Evolutionary conservation across 2,329 filamentous ascomycete genomes (phyloP), one percentile per base, ranked within the genome.

Genomic region (Lecanoromycetidae sp.): DNA sequence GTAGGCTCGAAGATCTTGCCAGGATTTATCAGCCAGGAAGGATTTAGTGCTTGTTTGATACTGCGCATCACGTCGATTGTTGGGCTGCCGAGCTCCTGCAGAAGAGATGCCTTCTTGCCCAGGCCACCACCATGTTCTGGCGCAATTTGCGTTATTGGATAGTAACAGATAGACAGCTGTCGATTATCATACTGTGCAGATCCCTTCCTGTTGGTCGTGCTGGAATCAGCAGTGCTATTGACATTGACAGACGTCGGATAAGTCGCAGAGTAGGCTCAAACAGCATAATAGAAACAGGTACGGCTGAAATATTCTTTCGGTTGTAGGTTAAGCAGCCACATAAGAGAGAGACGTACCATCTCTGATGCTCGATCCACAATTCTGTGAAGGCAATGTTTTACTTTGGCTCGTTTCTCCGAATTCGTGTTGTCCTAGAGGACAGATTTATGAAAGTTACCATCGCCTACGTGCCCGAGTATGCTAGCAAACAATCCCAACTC

Each of bases 371-470:
- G 77, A 55, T 83, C 76, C 17, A 94, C 86, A 87, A 95, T 94
- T 56, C 87, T 82, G 60, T 88, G 80, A 38, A 95, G 86, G 54
- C 85, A 87, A 46, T 72, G 74, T 61, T 91, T 84, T 1, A 91
- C 86, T 55, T 82, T 84, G 34, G 74, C 80, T 47, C 75, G 75
- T 64, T 94, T 84, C 22, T 71, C 77, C 3, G 76, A 72, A 46
- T 87, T 71, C 20, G 71, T 73, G 22, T 76, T 75, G 64, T 91
- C 78, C 62, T 94, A 95, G 66, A 95, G 82, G 65, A 95, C 91
- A 60, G 82, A 85, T 61, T 88, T 82, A 62, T 95, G 88, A 68
- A 95, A 95, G 64, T 95, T 95, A 30, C 88, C 88, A 60, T 94
- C 88, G 10, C 88, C 88, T 48, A 95, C 82, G 59, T 95, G 88